These are phyloP conservation scores for Irpex sp. DNA, from an alignment of 1,284 basidiomycete genomes.

Conservation along the genomic window DNA sequence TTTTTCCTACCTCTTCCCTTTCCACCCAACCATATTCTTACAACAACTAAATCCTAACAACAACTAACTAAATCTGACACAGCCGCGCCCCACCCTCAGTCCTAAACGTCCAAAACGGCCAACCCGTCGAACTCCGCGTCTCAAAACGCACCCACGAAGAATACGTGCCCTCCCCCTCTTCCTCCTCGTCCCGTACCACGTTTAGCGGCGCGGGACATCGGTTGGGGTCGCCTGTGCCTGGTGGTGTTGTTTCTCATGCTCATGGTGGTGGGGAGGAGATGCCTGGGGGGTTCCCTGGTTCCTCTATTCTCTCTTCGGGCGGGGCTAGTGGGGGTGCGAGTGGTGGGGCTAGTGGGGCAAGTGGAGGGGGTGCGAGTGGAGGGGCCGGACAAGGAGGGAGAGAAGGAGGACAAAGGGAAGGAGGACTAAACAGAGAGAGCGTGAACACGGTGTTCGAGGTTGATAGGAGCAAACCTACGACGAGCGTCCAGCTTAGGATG, in stretches of 20 bases:
- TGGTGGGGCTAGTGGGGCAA: no score
- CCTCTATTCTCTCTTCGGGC: constrained; percentile 6
- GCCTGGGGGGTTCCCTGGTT: constrained; percentile 54
- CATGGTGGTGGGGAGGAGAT: constrained; percentile 27
- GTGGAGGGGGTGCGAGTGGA: no score
- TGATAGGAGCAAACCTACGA: constrained; percentile 78
- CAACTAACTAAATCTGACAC: not conserved
- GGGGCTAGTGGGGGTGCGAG: no score
- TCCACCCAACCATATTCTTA: not conserved
- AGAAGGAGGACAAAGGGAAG: not conserved
- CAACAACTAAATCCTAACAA: not conserved
- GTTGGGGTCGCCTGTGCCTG: constrained; percentile 69
- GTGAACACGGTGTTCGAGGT: constrained; percentile 72
- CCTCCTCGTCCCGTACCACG: constrained; percentile 35
- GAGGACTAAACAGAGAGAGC: constrained; percentile 29
- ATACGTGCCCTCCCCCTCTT: constrained; percentile 55
- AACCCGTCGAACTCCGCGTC: constrained; percentile 87
- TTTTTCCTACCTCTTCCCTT: not conserved
- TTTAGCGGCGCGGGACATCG: constrained; percentile 84
- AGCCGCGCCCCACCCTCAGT: constrained; percentile 79
- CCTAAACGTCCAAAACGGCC: constrained; percentile 75
- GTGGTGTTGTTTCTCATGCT: constrained; percentile 28
- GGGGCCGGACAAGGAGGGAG: not conserved
- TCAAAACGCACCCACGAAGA: constrained; percentile 73
- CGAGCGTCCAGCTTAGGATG: constrained; percentile 88